Evolutionary conservation across 306 rosid genomes (phyloP), one percentile per base, ranked within the genome.

Genomic region (Cucumis melo): DNA sequence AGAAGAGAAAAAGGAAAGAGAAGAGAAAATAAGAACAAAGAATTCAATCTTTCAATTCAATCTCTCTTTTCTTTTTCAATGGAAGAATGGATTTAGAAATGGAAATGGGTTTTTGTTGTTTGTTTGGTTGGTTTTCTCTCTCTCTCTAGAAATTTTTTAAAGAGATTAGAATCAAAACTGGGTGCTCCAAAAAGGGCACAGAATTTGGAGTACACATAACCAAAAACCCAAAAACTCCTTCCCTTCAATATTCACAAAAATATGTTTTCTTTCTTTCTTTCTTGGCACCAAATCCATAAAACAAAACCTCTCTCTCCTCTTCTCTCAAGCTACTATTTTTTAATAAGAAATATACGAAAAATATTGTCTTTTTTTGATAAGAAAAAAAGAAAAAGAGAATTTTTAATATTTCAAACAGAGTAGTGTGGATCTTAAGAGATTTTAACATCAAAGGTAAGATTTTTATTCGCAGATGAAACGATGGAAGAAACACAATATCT

Each of bases 131-230:
- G 16, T 23, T 60, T 3, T 32, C 5, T 32, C 73, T 84, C 67
- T 58, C 73, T 67, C 54, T 65, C 42, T 51, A 16, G 2, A 20
- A 64, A 19, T 38, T 32, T 3, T 32, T 32, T 32, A 10, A 1
- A n/a, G n/a, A 63, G 27, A 36, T 66, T 6, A 78, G 29, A 72
- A 44, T 3, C 76, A 83, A 57, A 57, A 78, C 86, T 85, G 78
- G 84, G 80, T 71, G 81, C 78, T 58, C 61, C 65, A 51, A 36
- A 68, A 79, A 74, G 75, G 80, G 34, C 61, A 66, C 34, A 64
- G 73, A 73, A 56, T 50, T 73, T 77, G 53, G 78, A 56, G 39
- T 66, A 57, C n/a, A 38, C 56, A 51, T 0, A 51, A 51, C 56
- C 56, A 51, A 51, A 81, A 81, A 76, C 63, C 70, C n/a, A 32